Evolutionary conservation across 164 flowering plant species (phyloP).

Genomic region (Litsea cubeba): DNA sequence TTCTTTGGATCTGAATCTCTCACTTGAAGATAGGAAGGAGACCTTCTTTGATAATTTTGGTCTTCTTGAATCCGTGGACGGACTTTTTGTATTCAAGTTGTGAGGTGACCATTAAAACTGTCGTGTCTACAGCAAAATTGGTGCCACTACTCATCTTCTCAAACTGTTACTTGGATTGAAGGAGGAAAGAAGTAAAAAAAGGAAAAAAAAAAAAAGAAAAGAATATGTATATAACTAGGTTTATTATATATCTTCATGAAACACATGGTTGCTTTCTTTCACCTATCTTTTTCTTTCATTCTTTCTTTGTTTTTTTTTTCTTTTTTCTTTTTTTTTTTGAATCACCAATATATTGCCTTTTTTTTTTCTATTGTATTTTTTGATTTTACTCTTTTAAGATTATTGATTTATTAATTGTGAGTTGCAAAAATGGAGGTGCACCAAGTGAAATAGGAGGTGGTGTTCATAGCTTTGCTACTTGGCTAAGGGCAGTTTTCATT

Average conservation of each 20-base stretch:
- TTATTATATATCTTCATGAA: conserved; percentile 15
- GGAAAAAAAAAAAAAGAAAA: conserved; percentile 11
- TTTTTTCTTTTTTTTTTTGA: background rate
- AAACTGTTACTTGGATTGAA: background rate
- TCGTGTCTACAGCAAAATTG: background rate
- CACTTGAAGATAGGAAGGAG: conserved; percentile 32
- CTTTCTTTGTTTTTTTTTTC: background rate
- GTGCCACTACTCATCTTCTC: conserved; percentile 3
- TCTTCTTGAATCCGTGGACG: conserved; percentile 65
- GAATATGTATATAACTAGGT: conserved; percentile 22
- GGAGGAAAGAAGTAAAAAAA: conserved; percentile 1
- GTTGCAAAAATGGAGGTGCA: background rate
- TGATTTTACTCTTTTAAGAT: too few relatives aligned
- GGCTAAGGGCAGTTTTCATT: background rate
- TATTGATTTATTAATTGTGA: too few relatives aligned
- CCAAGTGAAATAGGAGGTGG: background rate
- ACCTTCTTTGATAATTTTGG: conserved; percentile 50
- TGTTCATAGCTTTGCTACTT: background rate
- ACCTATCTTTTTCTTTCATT: background rate
- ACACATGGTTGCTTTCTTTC: background rate
- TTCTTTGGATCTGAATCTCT: conserved; percentile 75
- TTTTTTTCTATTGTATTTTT: background rate
- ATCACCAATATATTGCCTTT: background rate
- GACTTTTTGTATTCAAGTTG: conserved; percentile 49
- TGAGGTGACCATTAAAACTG: conserved; percentile 11